Evolutionary conservation across 345 rosid genomes (phyloP).

Genomic region (Syzygium oleosum): DNA sequence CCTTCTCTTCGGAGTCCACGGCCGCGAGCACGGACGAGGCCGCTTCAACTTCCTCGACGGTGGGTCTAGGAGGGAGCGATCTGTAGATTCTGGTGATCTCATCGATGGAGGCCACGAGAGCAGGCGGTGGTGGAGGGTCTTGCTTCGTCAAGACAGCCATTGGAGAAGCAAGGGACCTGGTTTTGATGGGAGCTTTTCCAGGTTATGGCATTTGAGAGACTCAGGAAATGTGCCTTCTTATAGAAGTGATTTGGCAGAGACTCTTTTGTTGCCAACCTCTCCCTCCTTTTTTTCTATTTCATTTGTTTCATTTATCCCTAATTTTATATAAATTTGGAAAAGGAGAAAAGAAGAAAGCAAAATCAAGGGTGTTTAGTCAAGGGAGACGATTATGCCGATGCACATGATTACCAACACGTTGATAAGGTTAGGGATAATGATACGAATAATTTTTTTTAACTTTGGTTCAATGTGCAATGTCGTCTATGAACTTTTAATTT

Average conservation of each 20-base stretch:
- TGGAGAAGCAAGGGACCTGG: background rate
- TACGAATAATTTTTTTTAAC: no score
- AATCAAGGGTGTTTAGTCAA: background rate
- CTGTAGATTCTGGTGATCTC: slow-evolving; percentile 47
- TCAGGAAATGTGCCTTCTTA: background rate
- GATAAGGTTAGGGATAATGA: no score
- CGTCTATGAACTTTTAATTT: no score
- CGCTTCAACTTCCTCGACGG: slow-evolving; percentile 53
- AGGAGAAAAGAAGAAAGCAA: background rate
- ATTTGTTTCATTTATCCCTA: background rate
- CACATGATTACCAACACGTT: no score
- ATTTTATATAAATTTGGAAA: background rate
- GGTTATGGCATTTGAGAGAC: background rate
- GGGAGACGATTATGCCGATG: background rate
- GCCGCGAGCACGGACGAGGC: slow-evolving; percentile 40
- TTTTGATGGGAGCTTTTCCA: background rate
- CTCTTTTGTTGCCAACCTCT: background rate
- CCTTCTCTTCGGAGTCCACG: slow-evolving; percentile 28
- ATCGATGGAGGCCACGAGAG: slow-evolving; percentile 25
- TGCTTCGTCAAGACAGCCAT: slow-evolving; percentile 30
- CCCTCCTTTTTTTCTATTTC: background rate
- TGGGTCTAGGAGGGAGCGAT: slow-evolving; percentile 51
- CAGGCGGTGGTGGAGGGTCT: slow-evolving; percentile 20
- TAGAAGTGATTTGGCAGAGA: background rate
- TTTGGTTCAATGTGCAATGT: no score